Evolutionary conservation across 331 rosid species (phyloP), one percentile per base, ranked within the genome.

Genomic region (Quercus tomentella): DNA sequence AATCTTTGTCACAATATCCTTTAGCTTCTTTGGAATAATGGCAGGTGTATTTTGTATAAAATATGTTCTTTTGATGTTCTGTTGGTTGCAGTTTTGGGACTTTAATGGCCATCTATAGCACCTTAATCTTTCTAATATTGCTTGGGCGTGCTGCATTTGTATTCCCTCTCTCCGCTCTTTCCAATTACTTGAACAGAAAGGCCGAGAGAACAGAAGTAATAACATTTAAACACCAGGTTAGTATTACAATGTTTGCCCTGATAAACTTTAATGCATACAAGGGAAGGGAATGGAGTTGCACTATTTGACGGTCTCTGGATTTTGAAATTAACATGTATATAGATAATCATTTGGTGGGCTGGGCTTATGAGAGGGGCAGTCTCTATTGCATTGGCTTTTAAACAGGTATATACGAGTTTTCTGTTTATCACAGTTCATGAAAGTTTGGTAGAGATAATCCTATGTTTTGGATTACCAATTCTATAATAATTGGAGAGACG

Each of bases 311-410:
- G 58, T 72, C 41, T 37, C 26, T 80, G 79, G 31, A 3, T 68
- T 79, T 77, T 37, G 60, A 78, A 21, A 33, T 68, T 82, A 62
- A 16, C 81, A 65, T 77, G 70, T 62, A 28, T 85, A 31, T 79
- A 94, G 97, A 68, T 87, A 81, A 74, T 91, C 74, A 90, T 95
- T 80, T 94, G 98, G 94, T 94, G 97, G 98, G 97, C 98, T 7
- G 97, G 98, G 17, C 90, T 94, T 26, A 94, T 94, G 84, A 85
- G 97, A 75, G 98, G 97, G 69, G 98, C 97, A 25, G 98, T 94
- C 54, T 94, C 97, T 31, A 89, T 94, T 79, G 98, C 98, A 75
- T 73, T 94, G 83, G 98, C 98, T 76, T 94, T 94, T 82, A 90
- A 92, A 88, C 94, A 92, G 90, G 98, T 89, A 74, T 18, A 52